Percentiles rank a stretch among this genome's conserved stretches.
Evolutionary conservation across 805 yeast genomes (phyloP).

Genomic region (Wickerhamomyces queroliae): DNA sequence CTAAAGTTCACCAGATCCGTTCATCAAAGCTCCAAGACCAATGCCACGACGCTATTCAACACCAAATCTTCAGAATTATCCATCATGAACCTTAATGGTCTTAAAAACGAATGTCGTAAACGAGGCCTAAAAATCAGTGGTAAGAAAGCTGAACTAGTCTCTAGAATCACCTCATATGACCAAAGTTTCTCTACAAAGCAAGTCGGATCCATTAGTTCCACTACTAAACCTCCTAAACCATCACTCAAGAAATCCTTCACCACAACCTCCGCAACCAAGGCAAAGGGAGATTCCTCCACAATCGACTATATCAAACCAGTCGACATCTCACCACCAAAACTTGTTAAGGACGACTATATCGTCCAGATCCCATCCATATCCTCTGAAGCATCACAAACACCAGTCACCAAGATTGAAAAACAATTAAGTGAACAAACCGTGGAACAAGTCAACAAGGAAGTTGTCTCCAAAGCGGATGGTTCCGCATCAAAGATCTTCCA

Average conservation of each 20-base stretch:
- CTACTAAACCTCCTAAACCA: constrained; percentile 6
- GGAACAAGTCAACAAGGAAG: constrained; percentile 10
- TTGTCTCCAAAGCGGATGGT: constrained; percentile 21
- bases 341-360: constrained; percentile 41
- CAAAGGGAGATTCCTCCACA: constrained; percentile 53
- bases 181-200: constrained; percentile 8
- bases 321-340: constrained; percentile 31
- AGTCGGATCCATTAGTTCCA: constrained; percentile 8
- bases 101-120: constrained; percentile 52
- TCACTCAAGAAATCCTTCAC: constrained; percentile 11
- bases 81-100: constrained; percentile 44
- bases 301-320: constrained; percentile 46
- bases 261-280: constrained; percentile 22
- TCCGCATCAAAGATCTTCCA: constrained; percentile 18
- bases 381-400: constrained; percentile 38
- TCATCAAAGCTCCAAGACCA: constrained; percentile 23
- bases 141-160: constrained; percentile 48
- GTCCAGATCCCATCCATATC: constrained; percentile 39
- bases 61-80: constrained; percentile 21
- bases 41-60: constrained; percentile 20
- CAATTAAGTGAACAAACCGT: constrained; percentile 6
- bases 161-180: constrained; percentile 24
- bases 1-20: constrained; percentile 17
- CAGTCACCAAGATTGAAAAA: constrained; percentile 24
- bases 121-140: constrained; percentile 62